A percentile compares a stretch with the other conserved stretches of the same genome.
Evolutionary conservation across 2,329 filamentous ascomycete species (phyloP).

Genomic region (Niveomyces coronatus): DNA sequence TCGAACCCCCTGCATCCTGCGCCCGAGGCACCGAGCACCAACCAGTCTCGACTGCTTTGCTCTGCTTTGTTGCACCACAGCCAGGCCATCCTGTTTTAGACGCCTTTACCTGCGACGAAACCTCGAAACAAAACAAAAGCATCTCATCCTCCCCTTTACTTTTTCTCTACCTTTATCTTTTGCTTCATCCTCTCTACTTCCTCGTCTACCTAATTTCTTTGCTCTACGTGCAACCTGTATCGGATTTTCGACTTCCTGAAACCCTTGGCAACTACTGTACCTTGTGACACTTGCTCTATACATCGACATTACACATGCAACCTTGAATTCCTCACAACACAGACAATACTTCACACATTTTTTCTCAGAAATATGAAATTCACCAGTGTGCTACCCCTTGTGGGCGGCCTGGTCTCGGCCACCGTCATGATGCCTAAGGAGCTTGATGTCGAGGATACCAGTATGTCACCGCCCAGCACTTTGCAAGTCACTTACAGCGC

Average conservation of each 20-base stretch:
- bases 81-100: too few relatives aligned
- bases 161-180: too few relatives aligned
- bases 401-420: conserved; percentile 14
- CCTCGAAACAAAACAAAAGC: too few relatives aligned
- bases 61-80: too few relatives aligned
- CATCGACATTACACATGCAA: neutral
- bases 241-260: neutral
- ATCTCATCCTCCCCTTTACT: too few relatives aligned
- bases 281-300: too few relatives aligned
- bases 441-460: conserved; percentile 26
- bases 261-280: too few relatives aligned
- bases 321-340: neutral
- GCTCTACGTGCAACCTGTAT: too few relatives aligned
- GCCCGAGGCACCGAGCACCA: neutral
- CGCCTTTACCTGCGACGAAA: too few relatives aligned
- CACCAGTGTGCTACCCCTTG: neutral
- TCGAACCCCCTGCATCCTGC: neutral
- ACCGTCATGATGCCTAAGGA: conserved; percentile 24
- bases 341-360: neutral
- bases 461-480: conserved; percentile 17
- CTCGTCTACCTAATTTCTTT: too few relatives aligned
- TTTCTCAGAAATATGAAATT: conserved; percentile 16
- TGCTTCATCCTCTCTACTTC: too few relatives aligned
- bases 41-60: neutral
- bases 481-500: neutral